Evolutionary conservation across 2,329 filamentous ascomycete species (phyloP).

Genomic region (Penicillium sp.): DNA sequence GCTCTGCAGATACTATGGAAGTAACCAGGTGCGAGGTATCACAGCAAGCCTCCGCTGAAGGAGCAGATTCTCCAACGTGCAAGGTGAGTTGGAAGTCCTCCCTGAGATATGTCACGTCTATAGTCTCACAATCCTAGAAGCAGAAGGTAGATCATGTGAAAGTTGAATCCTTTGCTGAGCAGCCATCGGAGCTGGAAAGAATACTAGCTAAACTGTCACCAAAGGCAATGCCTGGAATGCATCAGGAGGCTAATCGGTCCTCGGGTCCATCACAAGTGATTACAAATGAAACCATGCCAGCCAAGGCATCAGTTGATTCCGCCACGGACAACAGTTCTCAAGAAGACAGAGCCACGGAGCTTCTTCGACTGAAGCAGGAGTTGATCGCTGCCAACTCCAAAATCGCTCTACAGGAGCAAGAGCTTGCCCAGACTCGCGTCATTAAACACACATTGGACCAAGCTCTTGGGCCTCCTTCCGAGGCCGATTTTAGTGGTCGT

Average conservation of each 20-base stretch:
- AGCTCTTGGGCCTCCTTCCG: slow-evolving; percentile 50
- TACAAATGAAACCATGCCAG: slow-evolving; percentile 12
- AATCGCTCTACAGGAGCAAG: slow-evolving; percentile 56
- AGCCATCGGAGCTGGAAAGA: slow-evolving; percentile 57
- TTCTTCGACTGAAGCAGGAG: slow-evolving; percentile 52
- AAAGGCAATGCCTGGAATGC: slow-evolving; percentile 18
- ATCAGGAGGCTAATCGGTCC: slow-evolving; percentile 20
- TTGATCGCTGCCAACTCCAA: slow-evolving; percentile 53
- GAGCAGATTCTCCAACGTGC: slow-evolving; percentile 24
- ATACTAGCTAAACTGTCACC: slow-evolving; percentile 43
- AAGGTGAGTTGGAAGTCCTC: slow-evolving; percentile 32
- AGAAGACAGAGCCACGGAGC: slow-evolving; percentile 42
- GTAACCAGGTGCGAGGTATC: slow-evolving; percentile 33
- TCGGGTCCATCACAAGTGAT: slow-evolving; percentile 16
- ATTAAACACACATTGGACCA: slow-evolving; percentile 58
- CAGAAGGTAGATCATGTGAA: slow-evolving; percentile 43
- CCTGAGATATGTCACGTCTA: slow-evolving; percentile 1
- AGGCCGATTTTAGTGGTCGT: slow-evolving; percentile 46
- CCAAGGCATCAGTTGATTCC: slow-evolving; percentile 7
- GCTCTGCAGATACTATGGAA: slow-evolving; percentile 29
- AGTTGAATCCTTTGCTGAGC: slow-evolving; percentile 23
- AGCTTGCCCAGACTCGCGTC: slow-evolving; percentile 55
- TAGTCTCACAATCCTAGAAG: slow-evolving; percentile 41
- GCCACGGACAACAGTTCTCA: slow-evolving; percentile 9
- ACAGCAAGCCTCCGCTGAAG: slow-evolving; percentile 21